These are phyloP conservation scores for Somion occarium DNA, from an alignment of 1,284 basidiomycete genomes.

Conservation along the genomic window DNA sequence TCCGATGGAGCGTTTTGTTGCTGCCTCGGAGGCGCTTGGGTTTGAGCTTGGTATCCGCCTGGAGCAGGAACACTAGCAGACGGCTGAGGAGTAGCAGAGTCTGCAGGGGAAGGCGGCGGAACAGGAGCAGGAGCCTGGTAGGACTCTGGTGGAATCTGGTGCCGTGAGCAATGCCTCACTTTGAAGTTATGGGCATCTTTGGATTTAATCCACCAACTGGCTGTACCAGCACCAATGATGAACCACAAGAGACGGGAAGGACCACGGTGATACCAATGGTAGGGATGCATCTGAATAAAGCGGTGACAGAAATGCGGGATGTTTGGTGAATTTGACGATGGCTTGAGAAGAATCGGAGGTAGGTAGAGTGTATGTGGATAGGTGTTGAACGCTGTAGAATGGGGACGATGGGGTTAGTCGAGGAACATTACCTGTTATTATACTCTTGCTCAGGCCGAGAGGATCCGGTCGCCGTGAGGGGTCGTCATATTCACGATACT, in stretches of 20 bases:
- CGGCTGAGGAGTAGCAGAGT: not conserved
- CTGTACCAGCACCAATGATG: constrained; percentile 49
- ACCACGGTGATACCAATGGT: constrained; percentile 30
- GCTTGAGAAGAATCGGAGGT: not conserved
- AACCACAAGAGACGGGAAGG: constrained; percentile 66
- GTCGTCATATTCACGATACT: too few relatives aligned
- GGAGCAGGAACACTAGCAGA: not conserved
- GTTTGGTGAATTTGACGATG: not conserved
- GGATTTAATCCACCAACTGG: constrained; percentile 40
- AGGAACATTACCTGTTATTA: too few relatives aligned
- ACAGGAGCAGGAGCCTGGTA: constrained; percentile 19
- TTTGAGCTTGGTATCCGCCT: not conserved
- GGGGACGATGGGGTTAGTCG: not conserved
- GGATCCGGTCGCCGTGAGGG: not conserved
- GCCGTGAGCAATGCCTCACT: constrained; percentile 21
- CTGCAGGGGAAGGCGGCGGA: not conserved
- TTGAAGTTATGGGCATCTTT: constrained; percentile 16
- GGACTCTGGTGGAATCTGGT: constrained; percentile 27
- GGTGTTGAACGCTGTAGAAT: not conserved
- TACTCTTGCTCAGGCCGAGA: not conserved
- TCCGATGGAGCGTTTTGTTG: not conserved
- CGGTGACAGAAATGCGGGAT: not conserved
- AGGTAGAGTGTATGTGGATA: not conserved
- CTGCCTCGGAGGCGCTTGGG: not conserved
- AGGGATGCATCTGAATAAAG: constrained; percentile 29